Conservation (phyloP, 345 rosid genomes). For the Eucalyptus coolabah region DNA sequence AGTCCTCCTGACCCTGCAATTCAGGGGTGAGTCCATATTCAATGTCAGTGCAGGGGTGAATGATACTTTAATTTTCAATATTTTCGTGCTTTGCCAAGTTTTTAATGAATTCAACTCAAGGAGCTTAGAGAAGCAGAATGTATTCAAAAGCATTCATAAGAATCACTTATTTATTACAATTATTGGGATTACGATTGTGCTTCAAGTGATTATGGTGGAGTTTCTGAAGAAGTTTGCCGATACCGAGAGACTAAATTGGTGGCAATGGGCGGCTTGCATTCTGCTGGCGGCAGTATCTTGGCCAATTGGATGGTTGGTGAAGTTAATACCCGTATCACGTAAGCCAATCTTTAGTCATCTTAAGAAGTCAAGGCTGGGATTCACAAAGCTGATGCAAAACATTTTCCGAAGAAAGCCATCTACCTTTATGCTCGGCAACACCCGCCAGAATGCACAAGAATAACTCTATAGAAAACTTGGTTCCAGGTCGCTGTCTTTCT, state of each 20-base stretch:
- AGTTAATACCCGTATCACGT: constrained; percentile 47
- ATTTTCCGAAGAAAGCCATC: background rate
- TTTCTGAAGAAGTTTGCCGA: constrained; percentile 62
- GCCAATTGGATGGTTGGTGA: constrained; percentile 73
- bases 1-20: constrained; percentile 54
- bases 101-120: constrained; percentile 74
- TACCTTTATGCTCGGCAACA: background rate
- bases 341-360: constrained; percentile 38
- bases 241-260: constrained; percentile 58
- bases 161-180: constrained; percentile 53
- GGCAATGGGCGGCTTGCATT: constrained; percentile 53
- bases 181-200: constrained; percentile 32
- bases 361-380: background rate
- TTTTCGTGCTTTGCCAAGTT: constrained; percentile 63
- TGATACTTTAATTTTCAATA: constrained; percentile 60
- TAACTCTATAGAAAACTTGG: background rate
- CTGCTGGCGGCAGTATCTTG: constrained; percentile 46
- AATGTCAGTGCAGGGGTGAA: constrained; percentile 33
- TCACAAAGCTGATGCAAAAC: background rate
- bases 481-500: background rate
- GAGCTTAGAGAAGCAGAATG: constrained; percentile 67
- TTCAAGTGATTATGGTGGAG: constrained; percentile 70
- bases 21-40: constrained; percentile 50
- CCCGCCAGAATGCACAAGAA: background rate
- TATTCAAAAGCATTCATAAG: constrained; percentile 47